Conservation (phyloP, 306 rosid genomes). For the Casuarina equisetifolia region DNA sequence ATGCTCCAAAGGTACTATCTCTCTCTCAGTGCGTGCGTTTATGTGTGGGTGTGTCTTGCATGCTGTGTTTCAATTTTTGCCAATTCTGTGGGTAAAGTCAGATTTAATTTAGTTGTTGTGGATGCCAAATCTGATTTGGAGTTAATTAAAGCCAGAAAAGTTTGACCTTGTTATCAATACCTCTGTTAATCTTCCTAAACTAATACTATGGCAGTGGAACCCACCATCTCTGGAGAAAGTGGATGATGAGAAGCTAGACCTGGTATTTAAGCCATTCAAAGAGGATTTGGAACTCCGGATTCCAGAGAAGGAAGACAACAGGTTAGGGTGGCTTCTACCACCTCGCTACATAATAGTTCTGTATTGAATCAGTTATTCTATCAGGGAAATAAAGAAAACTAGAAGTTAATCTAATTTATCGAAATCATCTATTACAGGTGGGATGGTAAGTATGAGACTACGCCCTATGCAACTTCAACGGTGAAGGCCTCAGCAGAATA, state of each 20-base stretch:
- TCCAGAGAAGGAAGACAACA: slow-evolving; percentile 56
- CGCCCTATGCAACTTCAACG: slow-evolving; percentile 49
- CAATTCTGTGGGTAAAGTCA: too few species aligned
- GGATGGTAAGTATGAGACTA: slow-evolving; percentile 72
- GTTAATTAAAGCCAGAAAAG: too few species aligned
- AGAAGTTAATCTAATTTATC: background rate
- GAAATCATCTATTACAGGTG: slow-evolving; percentile 54
- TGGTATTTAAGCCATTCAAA: slow-evolving; percentile 56
- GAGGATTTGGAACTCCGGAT: slow-evolving; percentile 76
- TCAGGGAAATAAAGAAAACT: background rate
- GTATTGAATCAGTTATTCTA: background rate
- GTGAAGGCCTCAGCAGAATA: slow-evolving; percentile 14
- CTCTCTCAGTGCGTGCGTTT: background rate
- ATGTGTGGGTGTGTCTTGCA: background rate
- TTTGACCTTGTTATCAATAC: background rate
- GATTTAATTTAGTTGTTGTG: too few species aligned
- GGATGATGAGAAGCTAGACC: slow-evolving; percentile 48
- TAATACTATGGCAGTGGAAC: slow-evolving; percentile 60
- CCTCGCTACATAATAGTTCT: background rate
- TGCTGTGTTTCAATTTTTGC: background rate
- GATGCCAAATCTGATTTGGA: too few species aligned
- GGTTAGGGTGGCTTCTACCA: slow-evolving; percentile 40
- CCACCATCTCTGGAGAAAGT: slow-evolving; percentile 68
- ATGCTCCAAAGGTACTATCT: slow-evolving; percentile 79
- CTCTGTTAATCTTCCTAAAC: slow-evolving; percentile 9